Base-by-base conservation (phyloP, 306 rosid species). In the Trifolium subterraneum region DNA sequence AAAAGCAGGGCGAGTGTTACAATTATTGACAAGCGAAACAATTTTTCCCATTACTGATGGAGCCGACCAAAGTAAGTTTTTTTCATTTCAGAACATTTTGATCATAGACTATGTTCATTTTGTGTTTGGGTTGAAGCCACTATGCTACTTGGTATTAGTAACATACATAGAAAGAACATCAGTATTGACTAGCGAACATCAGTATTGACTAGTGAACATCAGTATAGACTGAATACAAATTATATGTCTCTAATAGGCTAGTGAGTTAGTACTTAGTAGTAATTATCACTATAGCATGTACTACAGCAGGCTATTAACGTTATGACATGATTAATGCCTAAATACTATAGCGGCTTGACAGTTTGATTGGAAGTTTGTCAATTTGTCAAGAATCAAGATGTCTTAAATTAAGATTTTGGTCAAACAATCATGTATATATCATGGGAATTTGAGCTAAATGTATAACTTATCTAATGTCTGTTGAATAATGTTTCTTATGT, bases 1-100 rank as follows among this genome's bases (percentile, higher is more conserved):
- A 41, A 91, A 84, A 88, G 96, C 96, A 22, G 87, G 86, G 72
- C 83, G 84, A 67, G 92, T 93, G 60, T 81, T 91, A 62, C 84
- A 54, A 41, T 78, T 89, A 42, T 73, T 91, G 88, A 83, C 88
- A 47, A 84, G 80, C 9, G 76, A 85, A 81, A 52, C 83, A 20
- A 71, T 87, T 56, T 83, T 76, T 73, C 33, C 72, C 76, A 77
- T 77, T 78, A 86, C 64, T 70, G 82, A 76, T 67, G 61, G 86
- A 35, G 38, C 38, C 38, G 38, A 35, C 38, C 38, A 35, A 35
- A 9, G 38, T 78, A 81, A 83, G 84, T 45, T 23, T 61, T 6
- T 25, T 13, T 63, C 22, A 39, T 56, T 68, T 50, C 47, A 39
- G 35, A 19, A 38, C 52, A 72, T 65, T 58, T 60, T 65, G 38